phyloP scores from a whole-genome alignment of 495 filamentous ascomycete genomes.

The Haplographium delicatum region DNA sequence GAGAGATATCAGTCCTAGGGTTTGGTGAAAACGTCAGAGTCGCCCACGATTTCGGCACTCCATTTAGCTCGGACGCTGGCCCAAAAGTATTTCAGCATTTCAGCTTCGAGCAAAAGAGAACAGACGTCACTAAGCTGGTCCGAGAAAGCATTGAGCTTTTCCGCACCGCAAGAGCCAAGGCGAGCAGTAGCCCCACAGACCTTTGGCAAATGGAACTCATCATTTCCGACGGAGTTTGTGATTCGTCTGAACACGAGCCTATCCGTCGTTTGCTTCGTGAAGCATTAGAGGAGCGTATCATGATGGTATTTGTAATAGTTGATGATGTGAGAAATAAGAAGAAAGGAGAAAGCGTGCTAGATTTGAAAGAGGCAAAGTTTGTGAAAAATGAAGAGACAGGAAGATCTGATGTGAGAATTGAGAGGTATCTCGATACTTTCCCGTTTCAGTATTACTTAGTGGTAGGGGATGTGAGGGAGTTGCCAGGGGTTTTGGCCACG shows the following conservation, averaged over 20 bases:
- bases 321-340: constrained; percentile 59
- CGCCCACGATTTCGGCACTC: constrained; percentile 80
- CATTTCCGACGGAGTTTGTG: constrained; percentile 87
- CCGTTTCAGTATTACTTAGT: constrained; percentile 95
- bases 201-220: constrained; percentile 97
- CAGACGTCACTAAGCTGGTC: constrained; percentile 76
- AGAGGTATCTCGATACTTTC: constrained; percentile 89
- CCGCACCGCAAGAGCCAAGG: constrained; percentile 61
- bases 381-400: constrained; percentile 57
- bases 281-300: constrained; percentile 87
- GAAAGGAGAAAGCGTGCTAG: constrained; percentile 57
- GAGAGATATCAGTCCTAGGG: constrained; percentile 80
- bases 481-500: constrained; percentile 81
- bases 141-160: constrained; percentile 74
- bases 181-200: constrained; percentile 57
- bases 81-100: constrained; percentile 78
- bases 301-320: constrained; percentile 96
- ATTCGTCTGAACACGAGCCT: constrained; percentile 67
- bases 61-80: constrained; percentile 80
- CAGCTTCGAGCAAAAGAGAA: constrained; percentile 75
- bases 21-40: constrained; percentile 85
- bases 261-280: constrained; percentile 76
- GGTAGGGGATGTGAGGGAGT: constrained; percentile 82
- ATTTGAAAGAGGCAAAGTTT: constrained; percentile 77
- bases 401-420: constrained; percentile 56